Base-by-base conservation (phyloP, 2,329 filamentous ascomycete genomes). In the Pyrenophora tritici-repentis region DNA sequence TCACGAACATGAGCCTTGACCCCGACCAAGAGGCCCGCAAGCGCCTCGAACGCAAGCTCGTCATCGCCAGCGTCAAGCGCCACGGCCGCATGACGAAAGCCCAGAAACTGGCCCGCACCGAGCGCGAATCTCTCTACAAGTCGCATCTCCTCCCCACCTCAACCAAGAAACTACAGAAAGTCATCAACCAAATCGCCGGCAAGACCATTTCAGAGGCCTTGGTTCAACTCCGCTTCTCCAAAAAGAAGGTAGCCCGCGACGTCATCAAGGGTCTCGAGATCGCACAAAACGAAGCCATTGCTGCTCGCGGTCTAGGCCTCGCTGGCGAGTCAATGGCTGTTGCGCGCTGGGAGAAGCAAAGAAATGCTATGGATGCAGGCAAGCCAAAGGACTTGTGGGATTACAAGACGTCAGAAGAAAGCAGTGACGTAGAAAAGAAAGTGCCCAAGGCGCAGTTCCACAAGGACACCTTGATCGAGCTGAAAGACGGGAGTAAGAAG, bases 201-300 rank as follows among this genome's bases (percentile, higher is more conserved):
- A 97, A 97, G 83, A 87, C 87, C n/a, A 81, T 99, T 55, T 91
- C 95, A 50, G 92, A 99, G 31, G 94, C 94, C 12, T 90, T 97
- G 61, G 77, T 89, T 47, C 94, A 99, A 80, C 96, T 99, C 90
- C 85, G 87, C 48, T 97, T 93, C 78, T 93, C 88, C 73, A 90
- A 91, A 80, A 99, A 99, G 84, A 93, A 91, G 78, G 89, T 88
- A 58, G 90, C 93, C 6, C 80, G 84, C 61, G 91, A 96, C 67
- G 85, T 97, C 22, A 79, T 83, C 62, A 86, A 85, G 68, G 89
- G 94, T 68, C 79, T 99, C 14, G 85, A 94, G 68, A 83, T 89
- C 65, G 92, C 93, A 1, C 84, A 88, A 50, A 90, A 96, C 68
- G 79, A 87, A 66, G 94, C 94, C 31, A 80, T 96, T 59, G 89